Evolutionary conservation across 805 yeast species (phyloP).

Genomic region (Sugiyamaella lignohabitans): DNA sequence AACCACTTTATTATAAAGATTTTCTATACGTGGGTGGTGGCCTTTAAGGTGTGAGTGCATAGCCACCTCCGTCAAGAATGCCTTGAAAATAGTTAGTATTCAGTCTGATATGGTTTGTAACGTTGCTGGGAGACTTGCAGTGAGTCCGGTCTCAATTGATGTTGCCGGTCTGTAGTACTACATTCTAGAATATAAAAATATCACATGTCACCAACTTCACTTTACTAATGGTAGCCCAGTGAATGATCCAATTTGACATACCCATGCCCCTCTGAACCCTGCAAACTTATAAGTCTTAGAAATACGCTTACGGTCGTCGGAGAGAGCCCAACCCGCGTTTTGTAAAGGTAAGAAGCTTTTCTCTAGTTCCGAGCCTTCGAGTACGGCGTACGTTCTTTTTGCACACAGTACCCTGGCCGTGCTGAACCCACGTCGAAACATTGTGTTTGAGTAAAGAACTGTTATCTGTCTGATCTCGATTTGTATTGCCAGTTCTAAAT

Average conservation of each 20-base stretch:
- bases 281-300: conserved; percentile 12
- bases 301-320: conserved; percentile 4
- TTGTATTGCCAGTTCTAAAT: no score
- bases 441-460: no score
- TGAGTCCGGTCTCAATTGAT: no score
- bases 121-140: no score
- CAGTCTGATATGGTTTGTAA: not conserved
- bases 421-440: no score
- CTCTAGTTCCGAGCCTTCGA: not conserved
- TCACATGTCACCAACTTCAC: no score
- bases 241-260: conserved; percentile 4
- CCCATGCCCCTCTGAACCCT: conserved; percentile 19
- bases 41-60: conserved; percentile 19
- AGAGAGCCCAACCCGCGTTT: conserved; percentile 11
- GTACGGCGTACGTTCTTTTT: no score
- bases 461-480: no score
- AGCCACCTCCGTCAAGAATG: conserved; percentile 23
- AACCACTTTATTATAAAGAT: conserved; percentile 18
- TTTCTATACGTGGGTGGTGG: conserved; percentile 22
- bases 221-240: not conserved
- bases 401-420: no score
- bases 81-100: conserved; percentile 10
- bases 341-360: not conserved
- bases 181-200: no score
- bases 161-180: no score